Evolutionary conservation across 116 monocot genomes (phyloP), one percentile per base, ranked within the genome.

Genomic region (Iris pallida): DNA sequence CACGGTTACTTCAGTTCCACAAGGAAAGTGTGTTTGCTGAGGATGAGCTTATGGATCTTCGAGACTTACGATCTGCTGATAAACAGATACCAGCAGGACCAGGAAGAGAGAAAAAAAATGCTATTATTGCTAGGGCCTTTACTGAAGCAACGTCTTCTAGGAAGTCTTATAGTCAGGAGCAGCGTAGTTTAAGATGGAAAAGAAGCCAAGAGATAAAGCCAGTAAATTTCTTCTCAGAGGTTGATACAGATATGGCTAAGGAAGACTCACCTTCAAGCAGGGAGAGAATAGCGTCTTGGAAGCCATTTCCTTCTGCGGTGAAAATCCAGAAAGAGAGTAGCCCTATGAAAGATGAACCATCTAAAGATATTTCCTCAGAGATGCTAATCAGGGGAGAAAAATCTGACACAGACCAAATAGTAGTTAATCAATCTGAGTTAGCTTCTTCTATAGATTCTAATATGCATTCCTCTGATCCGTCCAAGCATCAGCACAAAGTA

Each of bases 161-260:
- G 70, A 89, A 93, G 63, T 89, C 84, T 40, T 82, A 84, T 61
- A 93, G 93, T 81, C 93, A 89, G 68, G 86, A 93, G 66, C 89
- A 93, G 46, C 71, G 72, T 57, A 88, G 70, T 67, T 65, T 86
- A 45, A 88, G 79, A 68, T 89, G 89, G 93, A 89, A 84, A 68
- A 30, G 30, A 30, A 93, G 89, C 66, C 93, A 89, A 49, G 93
- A 93, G 68, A 81, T 93, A 70, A 83, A 84, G 62, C 79, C 93
- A 57, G 69, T 64, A 16, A 73, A 79, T 54, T 76, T 76, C 43
- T 79, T 83, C 57, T 69, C 81, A 52, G 72, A 69, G 70, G 63
- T 75, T 79, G 83, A 79, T 63, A 16, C 40, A 10, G 77, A 73
- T 55, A 59, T 40, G 53, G 57, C 16, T 42, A 82, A 76, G 46